Conservation (phyloP, 2,329 filamentous ascomycete species). For the Diaporthe citrichinensis region DNA sequence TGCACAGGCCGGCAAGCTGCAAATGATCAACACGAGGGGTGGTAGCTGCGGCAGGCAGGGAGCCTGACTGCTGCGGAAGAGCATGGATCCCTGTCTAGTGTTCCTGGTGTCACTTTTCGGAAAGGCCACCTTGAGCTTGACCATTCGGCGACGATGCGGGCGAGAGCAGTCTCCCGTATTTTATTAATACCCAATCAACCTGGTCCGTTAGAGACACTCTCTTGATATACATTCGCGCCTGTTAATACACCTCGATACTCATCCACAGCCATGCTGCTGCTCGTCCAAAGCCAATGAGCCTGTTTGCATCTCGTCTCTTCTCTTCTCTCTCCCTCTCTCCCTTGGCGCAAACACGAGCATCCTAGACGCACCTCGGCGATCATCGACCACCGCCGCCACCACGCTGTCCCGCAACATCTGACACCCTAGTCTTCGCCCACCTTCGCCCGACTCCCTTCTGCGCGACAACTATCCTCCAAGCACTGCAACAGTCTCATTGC, state of each 20-base stretch:
- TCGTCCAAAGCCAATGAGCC: constrained; percentile 1
- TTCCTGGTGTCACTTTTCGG: constrained; percentile 36
- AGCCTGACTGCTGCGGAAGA: background rate
- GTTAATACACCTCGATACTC: background rate
- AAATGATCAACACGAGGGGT: constrained; percentile 19
- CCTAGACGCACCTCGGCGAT: constrained; percentile 13
- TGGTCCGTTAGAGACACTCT: background rate
- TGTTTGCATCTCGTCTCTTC: background rate
- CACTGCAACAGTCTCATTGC: background rate
- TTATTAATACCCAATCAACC: constrained; percentile 27
- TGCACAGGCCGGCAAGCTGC: background rate
- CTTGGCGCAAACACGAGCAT: constrained; percentile 24
- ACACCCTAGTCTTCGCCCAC: background rate
- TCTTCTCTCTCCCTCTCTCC: constrained; percentile 4
- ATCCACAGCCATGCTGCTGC: constrained; percentile 15
- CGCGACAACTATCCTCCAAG: background rate
- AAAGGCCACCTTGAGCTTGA: constrained; percentile 39
- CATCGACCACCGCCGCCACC: constrained; percentile 4
- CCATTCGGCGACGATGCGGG: background rate
- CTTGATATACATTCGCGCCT: constrained; percentile 5
- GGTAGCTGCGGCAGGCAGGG: constrained; percentile 17
- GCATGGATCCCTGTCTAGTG: constrained; percentile 36
- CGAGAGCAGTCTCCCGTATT: background rate
- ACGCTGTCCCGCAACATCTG: background rate
- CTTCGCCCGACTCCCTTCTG: background rate